Base-by-base conservation (phyloP, 495 filamentous ascomycete genomes). In the Trichoderma reesei region DNA sequence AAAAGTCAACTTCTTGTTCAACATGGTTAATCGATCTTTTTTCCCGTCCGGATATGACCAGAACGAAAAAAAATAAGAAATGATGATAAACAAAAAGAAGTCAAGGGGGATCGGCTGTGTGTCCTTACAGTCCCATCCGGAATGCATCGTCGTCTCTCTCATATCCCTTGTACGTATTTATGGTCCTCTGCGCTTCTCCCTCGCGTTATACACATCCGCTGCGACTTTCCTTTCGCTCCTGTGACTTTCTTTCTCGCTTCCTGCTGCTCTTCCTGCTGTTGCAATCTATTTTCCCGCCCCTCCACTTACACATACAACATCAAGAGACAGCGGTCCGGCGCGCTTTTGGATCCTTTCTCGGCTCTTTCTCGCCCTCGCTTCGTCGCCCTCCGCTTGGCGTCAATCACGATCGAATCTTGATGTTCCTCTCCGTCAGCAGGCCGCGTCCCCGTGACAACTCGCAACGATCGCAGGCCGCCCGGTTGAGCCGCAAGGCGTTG, bases 61-160 rank as follows among this genome's bases (percentile, higher is more conserved):
- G 26, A 26, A 26, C 26, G 26, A 26, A 26, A 26, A 26, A 1
- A 26, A 26, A 26, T 26, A 26, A 26, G 26, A 26, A 26, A 26
- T 26, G 26, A 26, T 26, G 1, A 26, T 26, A 26, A 26, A 26
- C 26, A 26, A 26, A 26, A 26, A 26, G 26, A 26, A 33, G 8
- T 2, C 4, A n/a, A 34, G 18, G 51, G 26, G 48, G 48, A 56
- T 18, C 42, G 4, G 48, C 11, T 31, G 31, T 16, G 18, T 56
- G 8, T 56, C 18, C 51, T 56, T 56, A 56, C 51, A 56, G 51
- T 56, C 51, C 51, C 51, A 56, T 31, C 20, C 51, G 34, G 51
- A 56, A n/a, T 33, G 44, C 8, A 56, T 56, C 26, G 33, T 26
- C 51, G 34, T 56, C 51, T 26, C 16, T 48, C 44, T 48, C 44